These are phyloP conservation scores for Castanea crenata DNA, from an alignment of 306 rosid species.

Conservation along the genomic window DNA sequence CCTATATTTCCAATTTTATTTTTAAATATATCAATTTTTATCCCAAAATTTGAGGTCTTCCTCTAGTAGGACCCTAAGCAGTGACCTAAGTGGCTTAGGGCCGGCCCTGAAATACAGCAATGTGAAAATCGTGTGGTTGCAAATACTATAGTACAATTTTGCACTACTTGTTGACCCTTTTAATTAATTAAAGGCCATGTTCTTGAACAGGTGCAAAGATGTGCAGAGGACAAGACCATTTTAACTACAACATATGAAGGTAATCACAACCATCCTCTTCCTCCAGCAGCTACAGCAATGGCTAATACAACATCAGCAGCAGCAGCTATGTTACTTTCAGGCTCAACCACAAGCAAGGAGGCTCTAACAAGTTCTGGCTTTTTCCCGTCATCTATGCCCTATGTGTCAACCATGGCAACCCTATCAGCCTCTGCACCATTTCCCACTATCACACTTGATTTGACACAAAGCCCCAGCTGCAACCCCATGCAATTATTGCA, in stretches of 20 bases:
- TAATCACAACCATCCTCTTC: constrained; percentile 60
- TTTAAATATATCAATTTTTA: too few relatives aligned
- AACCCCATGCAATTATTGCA: constrained; percentile 20
- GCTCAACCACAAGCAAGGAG: constrained; percentile 33
- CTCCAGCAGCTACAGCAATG: constrained; percentile 50
- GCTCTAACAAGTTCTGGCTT: constrained; percentile 22
- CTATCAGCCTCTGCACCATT: constrained; percentile 48
- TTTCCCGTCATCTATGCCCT: constrained; percentile 30
- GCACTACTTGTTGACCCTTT: not conserved
- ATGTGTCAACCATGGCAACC: constrained; percentile 38
- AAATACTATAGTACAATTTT: too few relatives aligned
- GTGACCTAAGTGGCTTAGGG: too few relatives aligned
- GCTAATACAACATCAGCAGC: constrained; percentile 55
- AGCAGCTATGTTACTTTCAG: constrained; percentile 43
- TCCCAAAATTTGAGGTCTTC: too few relatives aligned
- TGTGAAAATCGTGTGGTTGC: too few relatives aligned
- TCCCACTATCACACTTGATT: constrained; percentile 51
- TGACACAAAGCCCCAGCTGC: constrained; percentile 30
- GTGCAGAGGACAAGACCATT: constrained; percentile 49
- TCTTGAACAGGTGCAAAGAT: constrained; percentile 57
- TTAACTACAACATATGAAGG: constrained; percentile 68
- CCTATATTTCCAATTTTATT: too few relatives aligned
- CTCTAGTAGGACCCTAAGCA: too few relatives aligned
- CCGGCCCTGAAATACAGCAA: too few relatives aligned
- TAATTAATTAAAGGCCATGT: not conserved